These are phyloP conservation scores for Bathelium albidoporum DNA, from an alignment of 495 filamentous ascomycete genomes.

Conservation along the genomic window DNA sequence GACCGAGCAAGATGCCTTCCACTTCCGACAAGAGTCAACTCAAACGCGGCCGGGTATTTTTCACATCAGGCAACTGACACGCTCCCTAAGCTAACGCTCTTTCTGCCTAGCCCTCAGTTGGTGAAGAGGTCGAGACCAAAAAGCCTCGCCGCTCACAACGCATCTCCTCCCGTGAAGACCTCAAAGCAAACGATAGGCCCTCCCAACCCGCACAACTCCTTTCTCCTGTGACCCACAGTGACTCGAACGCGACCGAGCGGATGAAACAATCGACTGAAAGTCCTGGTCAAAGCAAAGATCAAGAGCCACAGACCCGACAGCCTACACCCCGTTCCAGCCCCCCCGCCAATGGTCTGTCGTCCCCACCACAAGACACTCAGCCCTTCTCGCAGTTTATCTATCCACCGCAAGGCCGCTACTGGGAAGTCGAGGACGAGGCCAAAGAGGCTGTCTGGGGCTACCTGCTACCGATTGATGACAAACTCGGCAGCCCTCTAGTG, in stretches of 20 bases:
- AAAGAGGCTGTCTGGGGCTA: slow-evolving; percentile 95
- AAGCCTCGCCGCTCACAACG: slow-evolving; percentile 58
- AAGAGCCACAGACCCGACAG: slow-evolving; percentile 39
- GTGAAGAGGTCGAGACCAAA: slow-evolving; percentile 38
- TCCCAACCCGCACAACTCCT: slow-evolving; percentile 57
- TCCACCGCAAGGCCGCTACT: slow-evolving; percentile 60
- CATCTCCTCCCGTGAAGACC: slow-evolving; percentile 37
- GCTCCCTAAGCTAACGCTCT: background rate
- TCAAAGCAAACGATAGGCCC: slow-evolving; percentile 34
- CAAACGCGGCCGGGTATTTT: background rate
- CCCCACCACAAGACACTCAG: slow-evolving; percentile 55
- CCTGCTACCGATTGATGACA: slow-evolving; percentile 65
- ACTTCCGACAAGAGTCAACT: background rate
- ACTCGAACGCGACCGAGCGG: slow-evolving; percentile 46
- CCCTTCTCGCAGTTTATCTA: slow-evolving; percentile 68
- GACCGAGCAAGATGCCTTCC: no score
- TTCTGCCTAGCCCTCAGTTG: slow-evolving; percentile 25
- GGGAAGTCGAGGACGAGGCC: slow-evolving; percentile 76
- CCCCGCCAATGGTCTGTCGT: slow-evolving; percentile 50
- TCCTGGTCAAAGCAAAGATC: slow-evolving; percentile 41
- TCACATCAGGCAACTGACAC: background rate
- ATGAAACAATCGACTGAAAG: slow-evolving; percentile 53
- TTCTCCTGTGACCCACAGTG: slow-evolving; percentile 65
- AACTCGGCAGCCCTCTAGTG: slow-evolving; percentile 59
- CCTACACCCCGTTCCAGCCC: slow-evolving; percentile 38